These are phyloP conservation scores for Zygosaccharomyces bailii DNA, from an alignment of 805 yeast species.

Conservation along the genomic window DNA sequence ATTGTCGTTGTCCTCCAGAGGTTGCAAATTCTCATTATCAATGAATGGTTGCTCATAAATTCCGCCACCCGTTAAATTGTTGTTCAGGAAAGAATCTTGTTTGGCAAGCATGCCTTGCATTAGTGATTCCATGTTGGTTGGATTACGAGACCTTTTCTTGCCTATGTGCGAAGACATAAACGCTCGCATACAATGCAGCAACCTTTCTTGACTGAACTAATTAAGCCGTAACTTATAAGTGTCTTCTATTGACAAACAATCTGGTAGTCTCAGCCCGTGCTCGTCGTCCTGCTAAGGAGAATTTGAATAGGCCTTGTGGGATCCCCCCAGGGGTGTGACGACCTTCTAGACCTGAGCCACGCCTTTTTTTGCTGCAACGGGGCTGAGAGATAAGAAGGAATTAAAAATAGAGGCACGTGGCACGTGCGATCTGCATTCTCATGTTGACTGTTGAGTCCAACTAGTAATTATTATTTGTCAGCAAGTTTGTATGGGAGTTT, in stretches of 20 bases:
- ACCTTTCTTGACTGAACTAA: background rate
- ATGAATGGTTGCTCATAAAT: constrained; percentile 14
- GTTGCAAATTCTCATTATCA: constrained; percentile 11
- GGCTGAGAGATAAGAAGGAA: background rate
- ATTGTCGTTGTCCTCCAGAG: constrained; percentile 13
- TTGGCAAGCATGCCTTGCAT: constrained; percentile 28
- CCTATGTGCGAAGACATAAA: constrained; percentile 1
- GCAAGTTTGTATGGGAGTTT: constrained; percentile 32
- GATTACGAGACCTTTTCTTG: background rate
- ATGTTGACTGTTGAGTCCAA: too few species aligned
- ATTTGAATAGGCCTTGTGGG: background rate
- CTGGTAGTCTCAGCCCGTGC: background rate
- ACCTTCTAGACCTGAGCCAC: constrained; percentile 8
- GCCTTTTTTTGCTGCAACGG: constrained; percentile 6
- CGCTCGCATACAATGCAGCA: background rate
- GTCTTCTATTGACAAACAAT: background rate
- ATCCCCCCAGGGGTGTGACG: constrained; percentile 1
- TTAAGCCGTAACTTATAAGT: background rate
- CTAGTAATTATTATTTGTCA: too few species aligned
- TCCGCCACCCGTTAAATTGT: constrained; percentile 21
- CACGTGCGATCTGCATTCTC: too few species aligned
- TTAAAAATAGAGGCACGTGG: background rate
- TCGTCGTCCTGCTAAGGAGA: background rate
- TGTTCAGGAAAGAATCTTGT: constrained; percentile 24
- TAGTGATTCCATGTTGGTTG: constrained; percentile 13